A percentile compares a stretch with the other conserved stretches of the same genome.
These are phyloP conservation scores for Hibiscus syriacus DNA, from an alignment of 345 rosid species.

Conservation along the genomic window DNA sequence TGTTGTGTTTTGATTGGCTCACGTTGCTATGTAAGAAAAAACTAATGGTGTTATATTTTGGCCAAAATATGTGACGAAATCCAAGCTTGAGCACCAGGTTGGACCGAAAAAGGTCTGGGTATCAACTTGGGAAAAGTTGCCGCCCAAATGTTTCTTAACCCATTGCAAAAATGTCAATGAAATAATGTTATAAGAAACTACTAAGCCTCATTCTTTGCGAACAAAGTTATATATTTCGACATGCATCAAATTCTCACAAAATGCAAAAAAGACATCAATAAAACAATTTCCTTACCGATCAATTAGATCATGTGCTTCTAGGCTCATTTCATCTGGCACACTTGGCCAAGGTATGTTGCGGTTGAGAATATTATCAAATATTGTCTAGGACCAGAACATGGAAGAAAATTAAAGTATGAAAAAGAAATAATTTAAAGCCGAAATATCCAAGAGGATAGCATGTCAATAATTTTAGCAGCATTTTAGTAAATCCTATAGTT, in stretches of 20 bases:
- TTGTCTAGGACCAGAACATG: conserved; percentile 52
- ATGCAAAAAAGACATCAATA: neutral
- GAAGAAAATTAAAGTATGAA: conserved; percentile 5
- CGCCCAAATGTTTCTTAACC: too few relatives aligned
- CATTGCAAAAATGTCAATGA: neutral
- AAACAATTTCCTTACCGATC: conserved; percentile 49
- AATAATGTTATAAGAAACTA: neutral
- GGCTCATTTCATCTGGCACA: conserved; percentile 78
- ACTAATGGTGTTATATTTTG: too few relatives aligned
- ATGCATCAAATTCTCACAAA: neutral
- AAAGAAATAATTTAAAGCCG: neutral
- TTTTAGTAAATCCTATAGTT: neutral
- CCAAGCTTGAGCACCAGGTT: too few relatives aligned
- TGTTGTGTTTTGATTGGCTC: too few relatives aligned
- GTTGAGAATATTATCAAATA: conserved; percentile 97
- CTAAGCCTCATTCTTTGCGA: neutral
- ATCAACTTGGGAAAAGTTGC: too few relatives aligned
- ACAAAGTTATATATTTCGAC: neutral
- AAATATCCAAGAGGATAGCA: neutral
- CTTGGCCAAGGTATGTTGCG: conserved; percentile 96
- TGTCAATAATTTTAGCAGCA: neutral
- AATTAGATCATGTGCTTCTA: conserved; percentile 78
- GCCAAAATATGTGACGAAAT: too few relatives aligned
- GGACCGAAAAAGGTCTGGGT: too few relatives aligned
- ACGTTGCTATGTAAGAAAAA: too few relatives aligned